phyloP scores from a whole-genome alignment of 1,284 basidiomycete species.

The Fomitiporia mediterranea region DNA sequence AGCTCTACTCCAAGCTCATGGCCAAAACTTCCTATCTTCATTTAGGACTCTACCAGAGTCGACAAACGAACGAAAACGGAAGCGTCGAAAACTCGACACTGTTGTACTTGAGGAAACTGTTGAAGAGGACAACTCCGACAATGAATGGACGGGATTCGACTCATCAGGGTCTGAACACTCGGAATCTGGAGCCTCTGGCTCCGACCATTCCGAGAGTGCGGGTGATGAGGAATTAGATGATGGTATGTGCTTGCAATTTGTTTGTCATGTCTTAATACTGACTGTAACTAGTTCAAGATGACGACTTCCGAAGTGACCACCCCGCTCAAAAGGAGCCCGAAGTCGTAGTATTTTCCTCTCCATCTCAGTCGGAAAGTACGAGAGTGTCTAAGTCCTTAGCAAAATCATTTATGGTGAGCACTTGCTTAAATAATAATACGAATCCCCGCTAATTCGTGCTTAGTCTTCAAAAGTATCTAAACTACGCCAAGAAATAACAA shows the following conservation, averaged over 20 bases:
- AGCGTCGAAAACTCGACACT: conserved; percentile 24
- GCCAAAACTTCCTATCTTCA: conserved; percentile 54
- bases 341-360: conserved; percentile 57
- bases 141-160: conserved; percentile 35
- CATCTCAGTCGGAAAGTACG: conserved; percentile 23
- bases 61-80: conserved; percentile 24
- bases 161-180: not conserved
- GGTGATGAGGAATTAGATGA: conserved; percentile 21
- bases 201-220: conserved; percentile 19
- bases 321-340: conserved; percentile 30
- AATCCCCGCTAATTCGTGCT: not conserved
- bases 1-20: conserved; percentile 56
- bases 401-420: conserved; percentile 69
- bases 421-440: not conserved
- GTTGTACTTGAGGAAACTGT: conserved; percentile 1
- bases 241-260: conserved; percentile 10
- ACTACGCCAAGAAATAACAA: conserved; percentile 33
- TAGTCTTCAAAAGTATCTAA: conserved; percentile 76
- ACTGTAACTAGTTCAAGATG: conserved; percentile 29
- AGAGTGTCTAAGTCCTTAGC: conserved; percentile 39
- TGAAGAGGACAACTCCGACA: conserved; percentile 22
- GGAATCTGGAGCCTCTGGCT: conserved; percentile 18
- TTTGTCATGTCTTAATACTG: not conserved
- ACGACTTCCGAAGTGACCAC: conserved; percentile 36
- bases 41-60: conserved; percentile 37